A percentile compares a stretch with the other conserved stretches of the same genome.
These are phyloP conservation scores for Dipodascus geniculatus DNA, from an alignment of 805 yeast species.

Conservation along the genomic window DNA sequence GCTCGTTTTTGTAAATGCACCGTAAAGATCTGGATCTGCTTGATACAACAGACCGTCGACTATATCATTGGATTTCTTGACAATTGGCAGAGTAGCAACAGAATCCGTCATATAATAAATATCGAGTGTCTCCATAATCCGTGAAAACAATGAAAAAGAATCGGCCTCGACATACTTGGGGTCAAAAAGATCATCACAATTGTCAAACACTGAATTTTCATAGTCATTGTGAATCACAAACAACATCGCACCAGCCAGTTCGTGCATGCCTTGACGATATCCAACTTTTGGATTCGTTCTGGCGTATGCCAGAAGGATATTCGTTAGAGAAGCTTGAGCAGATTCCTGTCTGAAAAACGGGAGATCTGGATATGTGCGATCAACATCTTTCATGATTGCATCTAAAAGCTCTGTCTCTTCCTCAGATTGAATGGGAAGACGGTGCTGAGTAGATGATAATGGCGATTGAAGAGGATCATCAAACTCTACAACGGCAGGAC, in stretches of 20 bases:
- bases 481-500: neutral
- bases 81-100: slow-evolving; percentile 18
- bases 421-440: neutral
- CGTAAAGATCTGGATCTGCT: slow-evolving; percentile 22
- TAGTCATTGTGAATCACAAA: slow-evolving; percentile 12
- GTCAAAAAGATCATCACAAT: slow-evolving; percentile 1
- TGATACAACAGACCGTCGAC: slow-evolving; percentile 21
- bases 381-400: slow-evolving; percentile 22
- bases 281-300: slow-evolving; percentile 35
- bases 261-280: slow-evolving; percentile 47
- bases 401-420: slow-evolving; percentile 12
- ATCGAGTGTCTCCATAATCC: slow-evolving; percentile 21
- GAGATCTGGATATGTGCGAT: slow-evolving; percentile 25
- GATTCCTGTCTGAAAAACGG: slow-evolving; percentile 19
- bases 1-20: slow-evolving; percentile 13
- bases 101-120: slow-evolving; percentile 21
- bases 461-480: neutral
- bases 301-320: slow-evolving; percentile 36
- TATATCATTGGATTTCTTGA: slow-evolving; percentile 20
- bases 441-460: neutral
- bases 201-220: neutral
- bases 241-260: slow-evolving; percentile 36
- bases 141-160: slow-evolving; percentile 20
- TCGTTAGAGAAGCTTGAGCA: slow-evolving; percentile 24
- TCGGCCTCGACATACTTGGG: slow-evolving; percentile 20